These are phyloP conservation scores for Fibroporia radiculosa DNA, from an alignment of 768 basidiomycete genomes.

Conservation along the genomic window DNA sequence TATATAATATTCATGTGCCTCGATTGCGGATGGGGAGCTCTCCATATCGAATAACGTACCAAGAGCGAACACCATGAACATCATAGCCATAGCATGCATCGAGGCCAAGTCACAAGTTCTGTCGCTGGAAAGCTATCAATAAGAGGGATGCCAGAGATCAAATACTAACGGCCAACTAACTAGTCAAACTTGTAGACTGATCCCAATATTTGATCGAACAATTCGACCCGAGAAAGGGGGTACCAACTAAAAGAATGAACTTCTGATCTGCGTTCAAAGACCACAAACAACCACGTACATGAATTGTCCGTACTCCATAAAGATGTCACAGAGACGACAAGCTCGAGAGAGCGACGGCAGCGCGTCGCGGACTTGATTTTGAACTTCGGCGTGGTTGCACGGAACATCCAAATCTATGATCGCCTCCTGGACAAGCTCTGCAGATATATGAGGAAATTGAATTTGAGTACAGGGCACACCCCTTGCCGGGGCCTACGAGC, in stretches of 20 bases:
- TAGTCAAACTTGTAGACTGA: constrained; percentile 43
- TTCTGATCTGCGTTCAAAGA: not conserved
- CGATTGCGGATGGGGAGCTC: constrained; percentile 37
- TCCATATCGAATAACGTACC: constrained; percentile 53
- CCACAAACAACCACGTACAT: constrained; percentile 32
- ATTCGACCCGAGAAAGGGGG: constrained; percentile 42
- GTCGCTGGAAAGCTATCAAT: constrained; percentile 18
- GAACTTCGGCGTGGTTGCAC: constrained; percentile 23
- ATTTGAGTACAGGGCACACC: not conserved
- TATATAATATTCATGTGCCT: constrained; percentile 56
- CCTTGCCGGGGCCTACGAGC: constrained; percentile 20
- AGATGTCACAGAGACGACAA: constrained; percentile 51
- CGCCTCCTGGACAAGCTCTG: constrained; percentile 32
- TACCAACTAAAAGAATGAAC: constrained; percentile 35
- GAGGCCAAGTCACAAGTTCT: constrained; percentile 26
- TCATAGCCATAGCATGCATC: constrained; percentile 52
- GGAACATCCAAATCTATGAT: constrained; percentile 22
- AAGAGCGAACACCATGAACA: constrained; percentile 62
- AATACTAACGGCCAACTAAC: constrained; percentile 32
- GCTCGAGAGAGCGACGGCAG: constrained; percentile 57
- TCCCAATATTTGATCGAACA: constrained; percentile 49
- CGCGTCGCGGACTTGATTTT: constrained; percentile 30
- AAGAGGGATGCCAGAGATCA: not conserved
- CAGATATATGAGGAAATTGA: constrained; percentile 31
- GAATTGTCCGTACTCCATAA: constrained; percentile 53